Percentiles rank a stretch among this genome's conserved stretches.
Evolutionary conservation across 495 filamentous ascomycete species (phyloP).

Genomic region (Penicillium coffeae): DNA sequence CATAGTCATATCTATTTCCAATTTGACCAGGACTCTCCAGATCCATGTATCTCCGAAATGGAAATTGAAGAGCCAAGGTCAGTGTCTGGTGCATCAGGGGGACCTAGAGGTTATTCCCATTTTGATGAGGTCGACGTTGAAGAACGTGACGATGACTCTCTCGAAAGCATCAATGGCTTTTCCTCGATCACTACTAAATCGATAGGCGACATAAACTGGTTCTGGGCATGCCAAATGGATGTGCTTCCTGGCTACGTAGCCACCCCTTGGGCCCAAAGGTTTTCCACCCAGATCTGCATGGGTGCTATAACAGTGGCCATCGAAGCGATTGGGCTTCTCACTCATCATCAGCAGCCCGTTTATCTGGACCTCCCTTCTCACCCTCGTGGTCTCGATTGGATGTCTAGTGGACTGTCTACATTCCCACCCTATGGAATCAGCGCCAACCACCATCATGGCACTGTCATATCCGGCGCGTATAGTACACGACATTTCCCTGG

Average conservation of each 20-base stretch:
- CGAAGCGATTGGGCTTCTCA: slow-evolving; percentile 1
- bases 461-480: slow-evolving; percentile 2
- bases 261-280: slow-evolving; percentile 1
- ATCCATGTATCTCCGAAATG: background rate
- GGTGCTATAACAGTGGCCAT: slow-evolving; percentile 3
- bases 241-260: slow-evolving; percentile 4
- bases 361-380: slow-evolving; percentile 1
- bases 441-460: slow-evolving; percentile 7
- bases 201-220: slow-evolving; percentile 4
- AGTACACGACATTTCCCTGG: background rate
- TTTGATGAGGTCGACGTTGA: background rate
- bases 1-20: background rate
- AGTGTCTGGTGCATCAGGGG: background rate
- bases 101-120: background rate
- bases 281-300: slow-evolving; percentile 4
- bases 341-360: slow-evolving; percentile 1
- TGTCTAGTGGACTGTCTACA: slow-evolving; percentile 1
- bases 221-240: slow-evolving; percentile 6
- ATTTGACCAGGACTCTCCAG: background rate
- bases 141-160: background rate
- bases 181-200: background rate
- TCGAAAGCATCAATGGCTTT: background rate
- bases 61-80: background rate
- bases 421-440: slow-evolving; percentile 5
- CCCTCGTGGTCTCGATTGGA: slow-evolving; percentile 2